A percentile compares a stretch with the other conserved stretches of the same genome.
phyloP scores from a whole-genome alignment of 495 filamentous ascomycete genomes.

The Polyplosphaeria fusca region DNA sequence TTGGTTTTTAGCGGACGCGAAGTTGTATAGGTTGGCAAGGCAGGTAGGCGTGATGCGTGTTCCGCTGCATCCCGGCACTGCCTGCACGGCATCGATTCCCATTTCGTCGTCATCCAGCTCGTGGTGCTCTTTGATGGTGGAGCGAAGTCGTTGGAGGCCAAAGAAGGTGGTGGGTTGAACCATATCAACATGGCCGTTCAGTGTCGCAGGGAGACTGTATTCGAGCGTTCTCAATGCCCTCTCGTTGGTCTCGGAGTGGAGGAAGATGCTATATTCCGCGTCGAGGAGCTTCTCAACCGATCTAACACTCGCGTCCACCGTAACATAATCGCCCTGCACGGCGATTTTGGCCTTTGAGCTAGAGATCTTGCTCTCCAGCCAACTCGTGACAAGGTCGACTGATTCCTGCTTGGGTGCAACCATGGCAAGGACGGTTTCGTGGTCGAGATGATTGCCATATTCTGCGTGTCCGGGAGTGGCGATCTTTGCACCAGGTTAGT shows the following conservation, averaged over 20 bases:
- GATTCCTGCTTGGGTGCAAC: conserved; percentile 10
- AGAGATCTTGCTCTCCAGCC: conserved; percentile 1
- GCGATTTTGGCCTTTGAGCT: background rate
- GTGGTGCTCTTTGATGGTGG: conserved; percentile 10
- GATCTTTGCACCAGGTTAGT: background rate
- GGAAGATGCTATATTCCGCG: conserved; percentile 1
- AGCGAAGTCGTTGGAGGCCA: conserved; percentile 3
- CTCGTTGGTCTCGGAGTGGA: background rate
- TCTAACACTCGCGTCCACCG: conserved; percentile 3
- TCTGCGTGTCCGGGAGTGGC: conserved; percentile 5
- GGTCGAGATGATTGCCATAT: conserved; percentile 2
- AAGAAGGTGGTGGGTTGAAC: conserved; percentile 14
- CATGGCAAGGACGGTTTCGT: conserved; percentile 6
- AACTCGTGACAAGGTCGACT: conserved; percentile 1
- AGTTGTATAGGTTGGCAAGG: conserved; percentile 13
- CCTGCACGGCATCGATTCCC: background rate
- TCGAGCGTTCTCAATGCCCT: conserved; percentile 4
- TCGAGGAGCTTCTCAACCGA: conserved; percentile 9
- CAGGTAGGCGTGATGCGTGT: conserved; percentile 13
- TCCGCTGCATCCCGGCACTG: conserved; percentile 4
- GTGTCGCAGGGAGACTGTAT: conserved; percentile 6
- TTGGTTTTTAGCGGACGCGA: conserved; percentile 4
- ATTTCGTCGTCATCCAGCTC: background rate
- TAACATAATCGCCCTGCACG: conserved; percentile 9
- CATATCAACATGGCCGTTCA: conserved; percentile 11